Evolutionary conservation across 306 rosid genomes (phyloP), one percentile per base, ranked within the genome.

Genomic region (Hylodesmum podocarpum): DNA sequence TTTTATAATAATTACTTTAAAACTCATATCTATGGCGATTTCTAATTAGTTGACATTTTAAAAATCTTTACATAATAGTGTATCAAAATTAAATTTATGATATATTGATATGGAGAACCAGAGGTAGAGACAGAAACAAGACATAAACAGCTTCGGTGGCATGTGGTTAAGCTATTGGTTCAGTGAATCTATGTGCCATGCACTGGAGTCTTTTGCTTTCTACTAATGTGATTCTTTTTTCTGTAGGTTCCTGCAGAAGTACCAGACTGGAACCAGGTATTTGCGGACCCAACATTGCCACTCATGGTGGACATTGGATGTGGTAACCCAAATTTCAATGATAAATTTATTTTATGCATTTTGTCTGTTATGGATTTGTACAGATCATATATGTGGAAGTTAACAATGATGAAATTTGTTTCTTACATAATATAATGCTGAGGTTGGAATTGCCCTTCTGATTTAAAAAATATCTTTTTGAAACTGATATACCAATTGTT

Each of bases 251-350:
- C 97, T 70, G 82, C 88, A 11, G 72, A 84, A 82, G 91, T 83
- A 41, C 95, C 97, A 11, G 90, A 89, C 66, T 94, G 98, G 98
- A 86, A 89, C 59, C 86, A 82, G 62, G 88, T 90, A 39, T 90
- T 92, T 84, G 85, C 83, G 10, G 96, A 94, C 67, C 98, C 98
- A 37, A 64, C 84, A 13, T 87, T 94, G 85, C 98, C 98, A 11
- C 97, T 94, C 75, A 90, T 85, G 92, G 93, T 90, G 40, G 97
- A 94, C 84, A 84, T 94, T 81, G 98, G 98, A 86, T 86, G 96
- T 73, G 98, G 98, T 90, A 87, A 81, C 54, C 69, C 49, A 31
- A 72, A 21, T 74, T 18, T 66, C 46, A 9, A 16, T 64, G 44
- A 54, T 54, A 53, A 73, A 74, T 70, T 31, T 78, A 28, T 47